These are phyloP conservation scores for Ophiosphaerella korrae DNA, from an alignment of 2,329 filamentous ascomycete species.

Conservation along the genomic window DNA sequence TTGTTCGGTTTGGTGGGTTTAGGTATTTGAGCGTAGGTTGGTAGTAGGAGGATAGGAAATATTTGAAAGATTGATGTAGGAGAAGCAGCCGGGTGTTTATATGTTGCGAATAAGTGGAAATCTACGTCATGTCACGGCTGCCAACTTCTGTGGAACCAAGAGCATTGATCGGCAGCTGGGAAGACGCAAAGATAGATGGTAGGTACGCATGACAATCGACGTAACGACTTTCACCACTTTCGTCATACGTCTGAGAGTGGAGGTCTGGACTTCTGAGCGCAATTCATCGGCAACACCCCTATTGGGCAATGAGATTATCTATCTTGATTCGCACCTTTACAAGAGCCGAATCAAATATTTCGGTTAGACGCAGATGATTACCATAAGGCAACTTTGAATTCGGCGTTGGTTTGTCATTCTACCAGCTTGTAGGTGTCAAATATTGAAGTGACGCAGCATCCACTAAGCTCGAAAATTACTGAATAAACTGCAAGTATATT, in stretches of 20 bases:
- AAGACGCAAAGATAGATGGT: neutral
- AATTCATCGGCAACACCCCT: too few species aligned
- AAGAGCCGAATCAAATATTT: too few species aligned
- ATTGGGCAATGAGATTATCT: too few species aligned
- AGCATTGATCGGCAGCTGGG: slow-evolving; percentile 7
- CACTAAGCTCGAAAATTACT: too few species aligned
- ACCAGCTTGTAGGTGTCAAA: too few species aligned
- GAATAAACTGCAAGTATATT: too few species aligned
- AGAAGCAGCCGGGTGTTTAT: slow-evolving; percentile 21
- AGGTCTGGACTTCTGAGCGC: too few species aligned
- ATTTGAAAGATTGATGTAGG: slow-evolving; percentile 13
- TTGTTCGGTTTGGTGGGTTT: slow-evolving; percentile 23
- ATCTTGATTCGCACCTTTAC: too few species aligned
- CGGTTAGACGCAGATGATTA: too few species aligned
- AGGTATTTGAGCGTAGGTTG: slow-evolving; percentile 10
- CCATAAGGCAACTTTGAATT: too few species aligned
- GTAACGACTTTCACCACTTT: slow-evolving; percentile 2
- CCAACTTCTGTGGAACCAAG: slow-evolving; percentile 10
- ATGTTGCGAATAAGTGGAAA: slow-evolving; percentile 8
- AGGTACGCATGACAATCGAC: slow-evolving; percentile 3
- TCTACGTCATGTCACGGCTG: slow-evolving; percentile 32
- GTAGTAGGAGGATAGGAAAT: slow-evolving; percentile 14
- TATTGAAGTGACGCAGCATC: too few species aligned
- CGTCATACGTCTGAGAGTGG: slow-evolving; percentile 2
- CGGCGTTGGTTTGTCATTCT: too few species aligned